Conservation (phyloP, 805 yeast genomes). For the Metschnikowia noctiluminum region DNA sequence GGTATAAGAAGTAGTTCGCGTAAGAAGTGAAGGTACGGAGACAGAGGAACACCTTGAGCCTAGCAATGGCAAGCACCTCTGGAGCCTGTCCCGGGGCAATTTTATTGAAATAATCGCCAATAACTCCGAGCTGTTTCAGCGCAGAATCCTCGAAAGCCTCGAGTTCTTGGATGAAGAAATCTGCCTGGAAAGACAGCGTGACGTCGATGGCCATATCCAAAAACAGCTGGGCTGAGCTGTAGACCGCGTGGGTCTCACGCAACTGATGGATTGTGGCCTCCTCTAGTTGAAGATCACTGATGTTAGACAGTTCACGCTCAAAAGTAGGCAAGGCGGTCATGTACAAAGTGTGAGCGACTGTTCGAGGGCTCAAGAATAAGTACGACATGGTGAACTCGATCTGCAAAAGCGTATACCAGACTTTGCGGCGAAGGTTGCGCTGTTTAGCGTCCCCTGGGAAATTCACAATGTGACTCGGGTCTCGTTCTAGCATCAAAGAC, state of each 20-base stretch:
- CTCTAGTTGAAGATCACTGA: conserved; percentile 11
- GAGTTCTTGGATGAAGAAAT: conserved; percentile 8
- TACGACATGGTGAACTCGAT: conserved; percentile 12
- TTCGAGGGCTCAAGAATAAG: conserved; percentile 13
- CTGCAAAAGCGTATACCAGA: conserved; percentile 16
- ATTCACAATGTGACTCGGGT: conserved; percentile 13
- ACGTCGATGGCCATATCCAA: conserved; percentile 11
- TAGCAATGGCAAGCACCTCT: background rate
- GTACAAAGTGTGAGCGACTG: conserved; percentile 4
- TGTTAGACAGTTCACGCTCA: conserved; percentile 9
- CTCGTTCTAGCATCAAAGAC: conserved; percentile 14
- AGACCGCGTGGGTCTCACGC: conserved; percentile 1
- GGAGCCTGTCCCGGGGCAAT: background rate
- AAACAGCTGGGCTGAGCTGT: conserved; percentile 9
- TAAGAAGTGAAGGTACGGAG: conserved; percentile 15
- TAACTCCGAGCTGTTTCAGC: conserved; percentile 10
- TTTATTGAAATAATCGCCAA: conserved; percentile 7
- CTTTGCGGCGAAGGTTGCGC: conserved; percentile 14
- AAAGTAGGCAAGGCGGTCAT: conserved; percentile 13
- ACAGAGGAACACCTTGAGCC: background rate
- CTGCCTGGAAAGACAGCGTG: conserved; percentile 3
- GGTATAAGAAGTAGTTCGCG: conserved; percentile 18
- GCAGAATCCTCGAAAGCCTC: conserved; percentile 11
- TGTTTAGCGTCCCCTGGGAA: conserved; percentile 10
- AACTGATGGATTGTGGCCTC: conserved; percentile 4